Evolutionary conservation across 1,139 yeast genomes (phyloP), one percentile per base, ranked within the genome.

Genomic region (Hemisphaericaspora subhashii): DNA sequence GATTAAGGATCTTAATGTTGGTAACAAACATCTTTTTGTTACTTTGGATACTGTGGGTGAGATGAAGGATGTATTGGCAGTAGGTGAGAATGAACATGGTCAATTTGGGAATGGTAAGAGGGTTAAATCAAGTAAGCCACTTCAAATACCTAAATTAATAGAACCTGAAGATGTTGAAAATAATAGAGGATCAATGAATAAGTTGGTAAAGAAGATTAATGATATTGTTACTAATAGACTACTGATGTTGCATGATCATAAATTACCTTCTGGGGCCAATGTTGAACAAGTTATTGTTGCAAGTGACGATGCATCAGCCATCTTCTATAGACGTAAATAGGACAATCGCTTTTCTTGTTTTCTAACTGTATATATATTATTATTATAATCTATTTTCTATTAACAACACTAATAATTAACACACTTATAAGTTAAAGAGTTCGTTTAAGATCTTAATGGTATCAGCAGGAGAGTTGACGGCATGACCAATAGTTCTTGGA

Each of bases 401-500:
- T 28, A 17, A 12, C 21, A 10, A 21, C 5, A 24, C 9, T 16
- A 8, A n/a, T 31, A 31, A 18, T 14, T 7, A 8, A 22, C n/a
- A 22, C 7, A 20, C 20, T 43, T 64, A 56, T 56, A 72, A 70
- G 44, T 71, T 59, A 68, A 92, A 92, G 46, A 85, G 58, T 64
- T 92, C 96, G 62, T 81, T 85, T 68, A 94, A 81, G 68, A 86
- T 84, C 53, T 68, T 78, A 54, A 81, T 81, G 54, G 99, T 92
- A 64, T 94, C 98, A 33, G 68, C 85, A 50, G 99, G 99, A 53
- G 77, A 72, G 56, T 77, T 74, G 53, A 92, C 98, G 44, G 98
- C 81, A 61, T 94, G 98, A 53, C 98, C 99, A 53, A 86, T 83
- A 53, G 96, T 89, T 79, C 98, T 86, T 42, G 75, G 68, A 66